Conservation (phyloP, 2,329 filamentous ascomycete genomes). For the Aureobasidium namibiae region DNA sequence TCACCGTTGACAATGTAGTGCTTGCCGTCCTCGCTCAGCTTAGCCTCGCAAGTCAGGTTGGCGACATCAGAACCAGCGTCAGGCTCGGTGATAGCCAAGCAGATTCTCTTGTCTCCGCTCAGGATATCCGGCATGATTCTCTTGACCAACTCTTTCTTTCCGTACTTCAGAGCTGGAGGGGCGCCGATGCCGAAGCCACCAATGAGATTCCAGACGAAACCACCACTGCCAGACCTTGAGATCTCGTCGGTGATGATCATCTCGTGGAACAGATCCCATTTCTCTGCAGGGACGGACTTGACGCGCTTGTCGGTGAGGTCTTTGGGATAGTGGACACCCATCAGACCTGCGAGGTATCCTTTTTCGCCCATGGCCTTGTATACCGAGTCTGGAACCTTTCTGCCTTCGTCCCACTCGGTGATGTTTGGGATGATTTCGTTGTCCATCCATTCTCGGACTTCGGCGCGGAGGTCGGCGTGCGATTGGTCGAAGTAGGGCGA, state of each 20-base stretch:
- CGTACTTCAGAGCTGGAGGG: conserved; percentile 86
- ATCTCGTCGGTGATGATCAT: conserved; percentile 92
- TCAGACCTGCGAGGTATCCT: conserved; percentile 85
- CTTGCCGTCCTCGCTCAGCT: conserved; percentile 90
- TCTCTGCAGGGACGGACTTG: conserved; percentile 70
- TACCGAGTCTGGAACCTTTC: conserved; percentile 76
- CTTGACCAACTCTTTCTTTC: conserved; percentile 74
- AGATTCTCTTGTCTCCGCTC: conserved; percentile 91
- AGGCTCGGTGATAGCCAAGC: conserved; percentile 89
- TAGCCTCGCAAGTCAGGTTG: conserved; percentile 91
- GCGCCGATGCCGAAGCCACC: conserved; percentile 95
- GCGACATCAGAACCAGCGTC: conserved; percentile 94
- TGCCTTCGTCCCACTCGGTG: conserved; percentile 94
- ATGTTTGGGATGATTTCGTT: conserved; percentile 83
- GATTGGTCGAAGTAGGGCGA: conserved; percentile 95
- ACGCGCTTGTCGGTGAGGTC: conserved; percentile 59
- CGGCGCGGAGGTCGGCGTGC: conserved; percentile 81
- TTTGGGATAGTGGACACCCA: conserved; percentile 71
- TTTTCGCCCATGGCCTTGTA: conserved; percentile 94
- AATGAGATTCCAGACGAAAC: conserved; percentile 93
- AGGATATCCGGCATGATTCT: conserved; percentile 84
- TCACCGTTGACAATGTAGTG: conserved; percentile 99
- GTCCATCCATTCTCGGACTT: conserved; percentile 89
- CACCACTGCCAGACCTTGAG: conserved; percentile 78
- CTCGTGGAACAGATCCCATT: conserved; percentile 99